A percentile compares a stretch with the other conserved stretches of the same genome.
phyloP scores from a whole-genome alignment of 495 filamentous ascomycete genomes.

The Terfezia claveryi region DNA sequence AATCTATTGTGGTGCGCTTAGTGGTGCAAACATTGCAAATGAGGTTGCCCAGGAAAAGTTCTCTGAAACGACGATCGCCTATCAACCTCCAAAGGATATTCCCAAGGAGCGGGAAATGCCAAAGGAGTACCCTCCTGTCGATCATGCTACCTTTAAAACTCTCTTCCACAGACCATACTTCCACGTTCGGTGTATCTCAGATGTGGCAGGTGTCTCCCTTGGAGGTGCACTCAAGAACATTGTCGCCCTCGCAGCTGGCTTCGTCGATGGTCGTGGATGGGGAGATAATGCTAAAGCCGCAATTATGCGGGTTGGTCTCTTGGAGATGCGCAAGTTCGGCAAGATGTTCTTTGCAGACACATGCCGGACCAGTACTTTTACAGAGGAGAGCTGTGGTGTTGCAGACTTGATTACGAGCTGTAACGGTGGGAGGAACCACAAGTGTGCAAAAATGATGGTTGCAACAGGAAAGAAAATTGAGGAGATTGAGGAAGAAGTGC shows the following conservation, averaged over 20 bases:
- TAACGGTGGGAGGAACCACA: slow-evolving; percentile 75
- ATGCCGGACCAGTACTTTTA: slow-evolving; percentile 64
- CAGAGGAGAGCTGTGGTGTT: slow-evolving; percentile 86
- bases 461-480: slow-evolving; percentile 57
- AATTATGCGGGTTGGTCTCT: slow-evolving; percentile 80
- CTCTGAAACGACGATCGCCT: slow-evolving; percentile 90
- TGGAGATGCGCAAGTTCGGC: slow-evolving; percentile 90
- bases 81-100: slow-evolving; percentile 53
- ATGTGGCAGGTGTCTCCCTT: slow-evolving; percentile 89
- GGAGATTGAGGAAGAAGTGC: slow-evolving; percentile 67
- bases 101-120: slow-evolving; percentile 53
- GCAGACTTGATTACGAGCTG: slow-evolving; percentile 93
- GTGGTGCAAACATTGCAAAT: slow-evolving; percentile 87
- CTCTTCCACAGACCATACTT: slow-evolving; percentile 97
- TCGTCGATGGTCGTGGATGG: slow-evolving; percentile 90
- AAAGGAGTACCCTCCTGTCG: slow-evolving; percentile 54
- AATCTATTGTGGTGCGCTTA: slow-evolving; percentile 93
- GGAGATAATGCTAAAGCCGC: slow-evolving; percentile 95
- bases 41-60: slow-evolving; percentile 91
- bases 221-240: slow-evolving; percentile 95
- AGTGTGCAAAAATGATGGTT: slow-evolving; percentile 73
- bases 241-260: slow-evolving; percentile 82
- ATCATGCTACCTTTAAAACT: slow-evolving; percentile 52
- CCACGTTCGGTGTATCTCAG: slow-evolving; percentile 74
- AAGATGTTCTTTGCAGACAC: slow-evolving; percentile 73